Base-by-base conservation (phyloP, 768 basidiomycete genomes). In the Terana coerulea region DNA sequence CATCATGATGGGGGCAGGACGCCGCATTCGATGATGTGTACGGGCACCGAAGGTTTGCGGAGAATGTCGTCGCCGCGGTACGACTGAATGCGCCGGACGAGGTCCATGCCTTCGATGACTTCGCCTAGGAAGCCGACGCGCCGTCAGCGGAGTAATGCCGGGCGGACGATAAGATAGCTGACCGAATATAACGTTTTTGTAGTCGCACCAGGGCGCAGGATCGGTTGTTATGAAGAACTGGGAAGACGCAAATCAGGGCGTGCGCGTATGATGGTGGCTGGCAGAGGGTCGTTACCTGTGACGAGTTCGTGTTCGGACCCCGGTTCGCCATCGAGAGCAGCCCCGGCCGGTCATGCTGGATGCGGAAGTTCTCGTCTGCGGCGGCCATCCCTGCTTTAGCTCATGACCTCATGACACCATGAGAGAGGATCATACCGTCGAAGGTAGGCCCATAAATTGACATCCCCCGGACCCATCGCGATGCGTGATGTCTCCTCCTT, bases 251-350 rank as follows among this genome's bases (percentile, higher is more conserved):
- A 45, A 17, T 30, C 33, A 29, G 28, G 17, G 29, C 24, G 15
- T 30, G 14, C 26, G 17, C 22, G 17, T 21, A 44, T 26, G 40
- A 31, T 12, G n/a, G 25, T 8, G n/a, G 19, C n/a, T n/a, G n/a
- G n/a, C n/a, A 22, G 47, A 21, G 19, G 14, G 12, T 10, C 55
- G 65, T 43, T 51, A 73, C 72, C 66, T 74, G 73, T n/a, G 72
- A 73, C 9, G 75, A 74, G 62, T 79, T 79, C 47, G 77, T 72
- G 61, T 77, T 65, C 10, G 73, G 69, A 11, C 77, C 78, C 43
- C 74, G 68, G 61, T 79, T 80, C 33, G 78, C 78, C 69, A 72
- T 75, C 28, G 77, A 78, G 43, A 80, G 69, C 17, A 74, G 56
- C 29, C 72, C 72, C 5, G 69, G 61, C 46, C 65, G 68, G 61